phyloP scores from a whole-genome alignment of 1,284 basidiomycete species.

The Somion occarium region DNA sequence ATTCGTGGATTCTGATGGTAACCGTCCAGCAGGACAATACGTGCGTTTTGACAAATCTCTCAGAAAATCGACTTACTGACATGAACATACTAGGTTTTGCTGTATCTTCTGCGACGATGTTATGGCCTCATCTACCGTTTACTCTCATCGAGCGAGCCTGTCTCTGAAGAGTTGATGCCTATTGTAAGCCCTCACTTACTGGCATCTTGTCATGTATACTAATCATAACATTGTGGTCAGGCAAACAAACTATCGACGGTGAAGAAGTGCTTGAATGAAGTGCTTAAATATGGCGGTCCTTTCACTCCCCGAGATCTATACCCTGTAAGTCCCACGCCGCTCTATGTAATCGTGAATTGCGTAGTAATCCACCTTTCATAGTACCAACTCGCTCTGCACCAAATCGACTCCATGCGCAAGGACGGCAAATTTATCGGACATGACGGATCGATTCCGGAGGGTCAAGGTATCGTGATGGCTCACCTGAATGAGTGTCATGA shows the following conservation, averaged over 20 bases:
- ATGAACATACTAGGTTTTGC: slow-evolving; percentile 59
- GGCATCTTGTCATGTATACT: background rate
- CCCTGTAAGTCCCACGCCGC: slow-evolving; percentile 51
- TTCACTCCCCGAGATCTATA: slow-evolving; percentile 96
- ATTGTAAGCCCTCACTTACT: slow-evolving; percentile 54
- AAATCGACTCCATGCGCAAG: slow-evolving; percentile 90
- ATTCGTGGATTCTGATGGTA: slow-evolving; percentile 93
- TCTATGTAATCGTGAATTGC: background rate
- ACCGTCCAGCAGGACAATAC: slow-evolving; percentile 87
- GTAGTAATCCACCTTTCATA: slow-evolving; percentile 26
- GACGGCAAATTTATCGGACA: slow-evolving; percentile 90
- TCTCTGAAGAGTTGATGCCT: slow-evolving; percentile 98
- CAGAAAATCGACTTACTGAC: background rate
- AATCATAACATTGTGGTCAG: slow-evolving; percentile 33
- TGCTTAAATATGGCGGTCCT: slow-evolving; percentile 94
- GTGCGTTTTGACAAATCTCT: slow-evolving; percentile 52
- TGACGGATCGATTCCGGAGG: slow-evolving; percentile 87
- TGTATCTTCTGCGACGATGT: slow-evolving; percentile 92
- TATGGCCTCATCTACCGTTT: slow-evolving; percentile 95
- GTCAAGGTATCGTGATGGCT: slow-evolving; percentile 95
- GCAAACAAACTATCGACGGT: slow-evolving; percentile 92
- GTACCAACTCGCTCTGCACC: slow-evolving; percentile 95
- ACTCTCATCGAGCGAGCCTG: slow-evolving; percentile 95
- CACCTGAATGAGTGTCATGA: slow-evolving; percentile 97
- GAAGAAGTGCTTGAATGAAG: slow-evolving; percentile 97